A percentile compares a stretch with the other conserved stretches of the same genome.
Evolutionary conservation across 208 protist genomes (phyloP).

Genomic region (Acanthamoeba pearcei): DNA sequence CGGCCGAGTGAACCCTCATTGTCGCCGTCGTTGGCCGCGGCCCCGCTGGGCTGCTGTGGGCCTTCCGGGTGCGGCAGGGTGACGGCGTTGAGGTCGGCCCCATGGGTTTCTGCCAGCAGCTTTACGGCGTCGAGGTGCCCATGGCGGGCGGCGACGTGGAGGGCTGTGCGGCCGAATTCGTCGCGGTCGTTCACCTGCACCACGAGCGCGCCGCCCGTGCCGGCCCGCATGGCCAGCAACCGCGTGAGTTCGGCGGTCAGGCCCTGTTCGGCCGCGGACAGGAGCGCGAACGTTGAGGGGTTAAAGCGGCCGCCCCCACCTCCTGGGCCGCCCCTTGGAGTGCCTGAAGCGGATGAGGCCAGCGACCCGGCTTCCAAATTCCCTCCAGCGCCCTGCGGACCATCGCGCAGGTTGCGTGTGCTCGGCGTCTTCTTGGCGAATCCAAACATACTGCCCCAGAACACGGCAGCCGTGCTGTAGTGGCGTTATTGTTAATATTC

Average conservation of each 20-base stretch:
- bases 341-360: neutral
- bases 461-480: too few species aligned
- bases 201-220: neutral
- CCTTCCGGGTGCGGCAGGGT: neutral
- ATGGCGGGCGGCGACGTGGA: conserved; percentile 29
- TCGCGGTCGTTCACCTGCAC: conserved; percentile 34
- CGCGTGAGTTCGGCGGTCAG: neutral
- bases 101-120: conserved; percentile 3
- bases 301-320: conserved; percentile 9
- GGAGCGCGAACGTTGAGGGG: neutral
- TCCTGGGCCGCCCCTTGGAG: neutral
- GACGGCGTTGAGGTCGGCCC: conserved; percentile 40
- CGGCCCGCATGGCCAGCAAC: conserved; percentile 11
- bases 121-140: conserved; percentile 39
- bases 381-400: neutral
- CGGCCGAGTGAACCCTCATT: neutral
- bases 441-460: too few species aligned
- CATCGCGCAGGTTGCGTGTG: neutral
- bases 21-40: neutral
- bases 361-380: neutral
- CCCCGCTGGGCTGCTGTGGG: neutral
- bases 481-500: too few species aligned
- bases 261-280: neutral
- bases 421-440: conserved; percentile 4
- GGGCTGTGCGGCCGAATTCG: conserved; percentile 14